Evolutionary conservation across 2,329 filamentous ascomycete genomes (phyloP).

Genomic region (Colletotrichum godetiae): DNA sequence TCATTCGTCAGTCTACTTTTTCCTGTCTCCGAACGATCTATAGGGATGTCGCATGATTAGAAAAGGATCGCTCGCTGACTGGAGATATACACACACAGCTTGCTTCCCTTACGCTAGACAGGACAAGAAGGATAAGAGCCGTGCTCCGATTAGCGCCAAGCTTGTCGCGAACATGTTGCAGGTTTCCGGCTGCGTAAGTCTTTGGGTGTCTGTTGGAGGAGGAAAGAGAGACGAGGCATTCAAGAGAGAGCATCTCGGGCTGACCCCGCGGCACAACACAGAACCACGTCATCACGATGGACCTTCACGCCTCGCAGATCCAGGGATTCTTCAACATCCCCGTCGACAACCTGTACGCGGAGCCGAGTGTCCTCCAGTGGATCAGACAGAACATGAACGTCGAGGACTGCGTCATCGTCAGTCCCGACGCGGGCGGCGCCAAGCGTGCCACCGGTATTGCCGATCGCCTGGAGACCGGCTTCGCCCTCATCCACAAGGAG

Average conservation of each 20-base stretch:
- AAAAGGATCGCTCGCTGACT: conserved; percentile 1
- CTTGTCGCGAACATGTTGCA: conserved; percentile 94
- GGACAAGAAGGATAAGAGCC: conserved; percentile 88
- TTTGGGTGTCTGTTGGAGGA: not conserved
- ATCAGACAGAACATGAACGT: conserved; percentile 82
- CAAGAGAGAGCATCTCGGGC: not conserved
- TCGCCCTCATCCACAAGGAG: conserved; percentile 92
- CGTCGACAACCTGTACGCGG: conserved; percentile 80
- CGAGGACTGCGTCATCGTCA: conserved; percentile 86
- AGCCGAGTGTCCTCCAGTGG: conserved; percentile 86
- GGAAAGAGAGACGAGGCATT: not conserved
- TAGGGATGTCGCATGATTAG: not conserved
- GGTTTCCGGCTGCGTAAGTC: conserved; percentile 75
- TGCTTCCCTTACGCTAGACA: conserved; percentile 93
- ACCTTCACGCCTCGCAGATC: conserved; percentile 87
- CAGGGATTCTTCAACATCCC: conserved; percentile 87
- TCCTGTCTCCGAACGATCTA: not conserved
- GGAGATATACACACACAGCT: conserved; percentile 52
- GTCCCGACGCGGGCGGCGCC: conserved; percentile 86
- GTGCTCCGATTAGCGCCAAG: conserved; percentile 88
- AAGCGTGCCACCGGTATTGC: conserved; percentile 89
- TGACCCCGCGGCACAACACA: not conserved
- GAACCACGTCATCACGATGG: conserved; percentile 79
- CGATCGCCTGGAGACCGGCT: conserved; percentile 83
- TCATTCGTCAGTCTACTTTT: conserved; percentile 59